Conservation (phyloP, 768 basidiomycete species). For the Leccinum barrowsii region DNA sequence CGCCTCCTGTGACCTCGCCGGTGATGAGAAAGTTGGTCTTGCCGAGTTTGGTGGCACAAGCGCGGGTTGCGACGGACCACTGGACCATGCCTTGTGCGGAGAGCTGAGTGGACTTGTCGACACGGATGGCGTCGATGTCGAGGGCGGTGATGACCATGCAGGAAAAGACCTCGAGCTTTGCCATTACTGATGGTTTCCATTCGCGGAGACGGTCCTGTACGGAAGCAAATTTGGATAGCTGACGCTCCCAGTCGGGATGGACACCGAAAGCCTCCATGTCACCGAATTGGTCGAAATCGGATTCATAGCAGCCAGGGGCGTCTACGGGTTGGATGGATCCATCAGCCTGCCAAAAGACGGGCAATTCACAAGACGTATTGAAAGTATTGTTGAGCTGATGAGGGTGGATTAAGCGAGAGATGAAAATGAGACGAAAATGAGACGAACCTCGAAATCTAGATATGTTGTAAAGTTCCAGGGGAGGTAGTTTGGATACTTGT, state of each 20-base stretch:
- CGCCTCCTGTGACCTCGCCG: constrained; percentile 93
- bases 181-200: constrained; percentile 80
- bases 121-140: constrained; percentile 91
- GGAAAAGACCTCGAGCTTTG: constrained; percentile 71
- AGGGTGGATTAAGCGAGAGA: neutral
- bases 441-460: constrained; percentile 68
- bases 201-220: constrained; percentile 95
- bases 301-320: constrained; percentile 67
- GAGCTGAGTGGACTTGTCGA: constrained; percentile 93
- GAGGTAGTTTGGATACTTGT: constrained; percentile 70
- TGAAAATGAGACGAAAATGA: neutral
- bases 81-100: constrained; percentile 74
- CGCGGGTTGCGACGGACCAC: constrained; percentile 73
- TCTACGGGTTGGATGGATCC: constrained; percentile 54
- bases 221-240: constrained; percentile 91
- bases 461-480: constrained; percentile 90
- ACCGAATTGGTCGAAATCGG: constrained; percentile 93
- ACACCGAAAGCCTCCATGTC: constrained; percentile 99
- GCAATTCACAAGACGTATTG: constrained; percentile 72
- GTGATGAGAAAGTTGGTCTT: constrained; percentile 90
- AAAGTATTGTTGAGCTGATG: constrained; percentile 61
- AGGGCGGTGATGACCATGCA: constrained; percentile 87
- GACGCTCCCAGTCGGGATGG: constrained; percentile 90
- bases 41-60: constrained; percentile 65
- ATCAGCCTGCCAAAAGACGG: constrained; percentile 77